Percentiles rank a stretch among this genome's conserved stretches.
Conservation (phyloP, 2,329 filamentous ascomycete genomes). For the Coleophoma eucalyptorum region DNA sequence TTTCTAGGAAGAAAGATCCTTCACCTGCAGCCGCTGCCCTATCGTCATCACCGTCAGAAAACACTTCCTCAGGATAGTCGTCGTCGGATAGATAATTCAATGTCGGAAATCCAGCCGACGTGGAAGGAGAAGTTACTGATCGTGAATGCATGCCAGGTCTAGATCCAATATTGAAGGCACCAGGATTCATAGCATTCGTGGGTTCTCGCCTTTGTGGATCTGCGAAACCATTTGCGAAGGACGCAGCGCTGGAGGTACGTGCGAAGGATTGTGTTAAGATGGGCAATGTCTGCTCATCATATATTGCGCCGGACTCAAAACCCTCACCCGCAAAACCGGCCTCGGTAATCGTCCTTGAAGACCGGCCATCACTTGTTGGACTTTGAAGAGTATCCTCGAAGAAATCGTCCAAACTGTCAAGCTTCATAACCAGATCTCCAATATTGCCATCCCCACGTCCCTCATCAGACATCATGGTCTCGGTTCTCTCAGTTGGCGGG, state of each 20-base stretch:
- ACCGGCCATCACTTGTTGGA: slow-evolving; percentile 55
- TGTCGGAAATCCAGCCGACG: slow-evolving; percentile 49
- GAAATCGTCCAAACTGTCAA: slow-evolving; percentile 78
- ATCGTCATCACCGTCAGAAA: slow-evolving; percentile 74
- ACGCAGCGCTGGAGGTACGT: slow-evolving; percentile 64
- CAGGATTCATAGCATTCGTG: slow-evolving; percentile 58
- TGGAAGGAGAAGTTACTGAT: slow-evolving; percentile 78
- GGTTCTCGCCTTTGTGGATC: slow-evolving; percentile 63
- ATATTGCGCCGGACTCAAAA: slow-evolving; percentile 74
- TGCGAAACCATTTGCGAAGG: slow-evolving; percentile 84
- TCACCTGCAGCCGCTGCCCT: slow-evolving; percentile 15
- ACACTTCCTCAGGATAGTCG: slow-evolving; percentile 67
- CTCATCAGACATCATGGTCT: slow-evolving; percentile 87
- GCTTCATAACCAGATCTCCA: slow-evolving; percentile 76
- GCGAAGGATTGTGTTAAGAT: slow-evolving; percentile 80
- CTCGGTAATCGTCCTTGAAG: slow-evolving; percentile 60
- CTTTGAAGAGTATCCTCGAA: slow-evolving; percentile 64
- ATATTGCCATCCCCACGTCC: slow-evolving; percentile 65
- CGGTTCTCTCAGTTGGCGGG: slow-evolving; percentile 60
- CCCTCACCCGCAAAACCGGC: slow-evolving; percentile 61
- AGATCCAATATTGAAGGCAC: slow-evolving; percentile 45
- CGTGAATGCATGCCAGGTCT: slow-evolving; percentile 73
- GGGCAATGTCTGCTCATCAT: slow-evolving; percentile 89
- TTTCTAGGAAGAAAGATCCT: slow-evolving; percentile 52
- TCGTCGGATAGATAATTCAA: slow-evolving; percentile 71